Conservation (phyloP, 2,329 filamentous ascomycete genomes). For the Daldinia sp. region DNA sequence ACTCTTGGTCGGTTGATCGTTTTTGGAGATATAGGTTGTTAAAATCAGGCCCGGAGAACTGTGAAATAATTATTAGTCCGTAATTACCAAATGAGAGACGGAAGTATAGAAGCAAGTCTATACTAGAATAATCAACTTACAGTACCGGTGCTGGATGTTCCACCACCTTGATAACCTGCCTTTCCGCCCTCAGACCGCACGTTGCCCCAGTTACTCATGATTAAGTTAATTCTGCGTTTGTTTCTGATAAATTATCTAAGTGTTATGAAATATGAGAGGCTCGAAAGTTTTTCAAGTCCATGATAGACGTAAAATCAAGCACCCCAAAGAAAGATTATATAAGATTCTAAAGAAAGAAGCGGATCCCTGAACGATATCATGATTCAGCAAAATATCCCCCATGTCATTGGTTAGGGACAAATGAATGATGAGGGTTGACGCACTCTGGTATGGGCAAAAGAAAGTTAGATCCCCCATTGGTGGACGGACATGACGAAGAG, state of each 20-base stretch:
- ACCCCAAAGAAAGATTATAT: conserved; percentile 20
- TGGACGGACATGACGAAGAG: conserved; percentile 21
- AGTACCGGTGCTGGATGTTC: conserved; percentile 4
- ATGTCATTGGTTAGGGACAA: not conserved
- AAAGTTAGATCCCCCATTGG: conserved; percentile 7
- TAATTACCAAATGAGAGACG: not conserved
- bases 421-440: conserved; percentile 11
- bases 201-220: conserved; percentile 26
- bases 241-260: not conserved
- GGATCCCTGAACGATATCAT: not conserved
- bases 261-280: not conserved
- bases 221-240: not conserved
- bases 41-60: conserved; percentile 32
- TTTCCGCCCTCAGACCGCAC: conserved; percentile 22
- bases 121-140: conserved; percentile 9
- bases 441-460: not conserved
- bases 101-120: not conserved
- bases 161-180: conserved; percentile 23
- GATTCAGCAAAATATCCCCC: not conserved
- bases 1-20: conserved; percentile 22
- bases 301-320: not conserved
- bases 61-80: not conserved
- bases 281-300: not conserved
- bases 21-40: conserved; percentile 29
- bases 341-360: conserved; percentile 1